Percentiles rank a stretch among this genome's conserved stretches.
phyloP scores from a whole-genome alignment of 305 asterid genomes.

The Fraxinus dipetala region DNA sequence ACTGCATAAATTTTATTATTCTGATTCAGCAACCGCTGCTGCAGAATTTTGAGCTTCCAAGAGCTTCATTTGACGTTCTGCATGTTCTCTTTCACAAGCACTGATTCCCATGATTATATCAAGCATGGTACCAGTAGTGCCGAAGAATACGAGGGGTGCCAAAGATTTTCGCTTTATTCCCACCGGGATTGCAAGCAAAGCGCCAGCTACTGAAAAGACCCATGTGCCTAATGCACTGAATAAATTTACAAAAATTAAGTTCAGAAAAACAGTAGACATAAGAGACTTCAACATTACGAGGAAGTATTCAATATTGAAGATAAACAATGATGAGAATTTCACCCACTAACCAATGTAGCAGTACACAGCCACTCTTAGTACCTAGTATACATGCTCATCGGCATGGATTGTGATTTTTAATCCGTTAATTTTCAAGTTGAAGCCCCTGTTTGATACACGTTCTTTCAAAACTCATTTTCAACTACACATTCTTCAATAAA shows the following conservation, averaged over 20 bases:
- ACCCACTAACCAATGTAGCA: background rate
- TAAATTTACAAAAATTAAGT: background rate
- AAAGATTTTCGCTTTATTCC: constrained; percentile 78
- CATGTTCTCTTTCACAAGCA: constrained; percentile 88
- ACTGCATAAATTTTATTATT: constrained; percentile 24
- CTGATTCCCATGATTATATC: constrained; percentile 83
- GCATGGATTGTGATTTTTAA: background rate
- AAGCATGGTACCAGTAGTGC: constrained; percentile 92
- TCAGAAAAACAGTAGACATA: background rate
- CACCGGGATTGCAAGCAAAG: constrained; percentile 80
- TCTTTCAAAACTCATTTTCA: too few relatives aligned
- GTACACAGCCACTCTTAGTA: background rate
- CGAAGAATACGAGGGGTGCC: constrained; percentile 83
- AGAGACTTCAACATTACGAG: background rate
- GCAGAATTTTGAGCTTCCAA: constrained; percentile 58
- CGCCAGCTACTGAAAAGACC: constrained; percentile 85
- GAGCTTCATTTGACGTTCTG: constrained; percentile 72
- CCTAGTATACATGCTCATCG: background rate
- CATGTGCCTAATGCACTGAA: constrained; percentile 90
- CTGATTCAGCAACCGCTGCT: constrained; percentile 27
- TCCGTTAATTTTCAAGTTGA: background rate
- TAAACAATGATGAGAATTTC: background rate
- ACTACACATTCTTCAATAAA: too few relatives aligned
- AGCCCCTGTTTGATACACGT: too few relatives aligned
- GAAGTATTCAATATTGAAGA: background rate